Percentiles rank a stretch among this genome's conserved stretches.
phyloP scores from a whole-genome alignment of 2,329 filamentous ascomycete genomes.

The Colletotrichum sp. region DNA sequence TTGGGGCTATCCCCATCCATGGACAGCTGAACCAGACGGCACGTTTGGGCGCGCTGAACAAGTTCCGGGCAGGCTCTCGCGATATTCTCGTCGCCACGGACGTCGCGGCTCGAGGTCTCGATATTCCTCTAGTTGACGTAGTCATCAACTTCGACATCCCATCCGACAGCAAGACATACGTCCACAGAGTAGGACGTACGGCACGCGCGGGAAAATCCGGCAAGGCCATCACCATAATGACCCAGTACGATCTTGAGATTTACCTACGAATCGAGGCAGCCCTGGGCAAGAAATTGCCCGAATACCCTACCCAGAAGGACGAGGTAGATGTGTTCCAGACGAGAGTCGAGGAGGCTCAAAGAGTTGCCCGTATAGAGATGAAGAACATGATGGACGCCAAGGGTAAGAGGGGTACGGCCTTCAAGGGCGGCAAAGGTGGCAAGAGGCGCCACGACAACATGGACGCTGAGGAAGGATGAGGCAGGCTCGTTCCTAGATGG shows the following conservation, averaged over 20 bases:
- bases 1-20: conserved; percentile 90
- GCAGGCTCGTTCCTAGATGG: background rate
- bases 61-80: conserved; percentile 81
- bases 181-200: conserved; percentile 87
- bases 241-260: conserved; percentile 85
- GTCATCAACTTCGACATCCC: conserved; percentile 88
- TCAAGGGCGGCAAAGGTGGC: conserved; percentile 38
- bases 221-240: conserved; percentile 79
- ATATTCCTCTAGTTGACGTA: conserved; percentile 89
- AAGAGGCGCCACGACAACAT: conserved; percentile 61
- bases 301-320: conserved; percentile 75
- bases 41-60: conserved; percentile 85
- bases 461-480: conserved; percentile 75
- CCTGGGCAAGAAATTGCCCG: conserved; percentile 75
- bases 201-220: conserved; percentile 86
- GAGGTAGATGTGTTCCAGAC: conserved; percentile 83
- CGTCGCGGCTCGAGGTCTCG: conserved; percentile 89
- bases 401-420: conserved; percentile 54
- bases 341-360: conserved; percentile 82
- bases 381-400: conserved; percentile 77
- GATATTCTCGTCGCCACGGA: conserved; percentile 93
- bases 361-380: conserved; percentile 80
- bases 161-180: conserved; percentile 85
- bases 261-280: conserved; percentile 83
- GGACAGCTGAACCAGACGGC: conserved; percentile 89